Evolutionary conservation across 2,329 filamentous ascomycete genomes (phyloP), one percentile per base, ranked within the genome.

Genomic region (Fusarium liriodendri): DNA sequence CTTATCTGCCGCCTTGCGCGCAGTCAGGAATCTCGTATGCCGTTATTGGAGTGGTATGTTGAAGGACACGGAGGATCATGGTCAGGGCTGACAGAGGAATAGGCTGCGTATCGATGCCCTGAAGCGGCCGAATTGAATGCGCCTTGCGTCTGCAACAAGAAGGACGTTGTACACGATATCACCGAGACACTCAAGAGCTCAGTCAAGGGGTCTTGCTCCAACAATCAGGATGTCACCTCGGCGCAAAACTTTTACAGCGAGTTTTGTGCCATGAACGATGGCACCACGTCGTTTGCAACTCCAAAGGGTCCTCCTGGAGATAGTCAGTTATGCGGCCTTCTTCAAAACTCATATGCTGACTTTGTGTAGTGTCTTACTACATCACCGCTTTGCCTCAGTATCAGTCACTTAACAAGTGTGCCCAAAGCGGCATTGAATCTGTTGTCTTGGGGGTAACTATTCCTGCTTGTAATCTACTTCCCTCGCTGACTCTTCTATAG

Each of bases 131-230:
- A 80, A 32, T 77, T 84, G 33, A 82, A 87, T 25, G 87, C 87
- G 3, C 85, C 86, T 2, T 90, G 88, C 67, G 86, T 85, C 27
- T 90, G 88, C 77, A 79, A 77, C 50, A 89, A 89, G 77, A 84
- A 86, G 57, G 83, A 86, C 42, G 87, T 89, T 64, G 86, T 86
- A 6, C 76, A 81, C 7, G 72, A 77, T 8, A 81, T 87, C 32
- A 87, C 83, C 76, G 81, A 83, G 54, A 74, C 76, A 7, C 85
- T 90, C 66, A 85, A 83, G 67, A 80, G 79, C 0, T 82, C 81
- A 5, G 86, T 87, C 32, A 84, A 83, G 59, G 81, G 78, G 2
- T 83, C 80, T 1, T 90, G 88, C 77, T 82, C 83, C 4, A 85
- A 86, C 37, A 83, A 85, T 47, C 83, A 83, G 8, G 86, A 82